Base-by-base conservation (phyloP, 2,329 filamentous ascomycete species). In the Calonectria crousiana region DNA sequence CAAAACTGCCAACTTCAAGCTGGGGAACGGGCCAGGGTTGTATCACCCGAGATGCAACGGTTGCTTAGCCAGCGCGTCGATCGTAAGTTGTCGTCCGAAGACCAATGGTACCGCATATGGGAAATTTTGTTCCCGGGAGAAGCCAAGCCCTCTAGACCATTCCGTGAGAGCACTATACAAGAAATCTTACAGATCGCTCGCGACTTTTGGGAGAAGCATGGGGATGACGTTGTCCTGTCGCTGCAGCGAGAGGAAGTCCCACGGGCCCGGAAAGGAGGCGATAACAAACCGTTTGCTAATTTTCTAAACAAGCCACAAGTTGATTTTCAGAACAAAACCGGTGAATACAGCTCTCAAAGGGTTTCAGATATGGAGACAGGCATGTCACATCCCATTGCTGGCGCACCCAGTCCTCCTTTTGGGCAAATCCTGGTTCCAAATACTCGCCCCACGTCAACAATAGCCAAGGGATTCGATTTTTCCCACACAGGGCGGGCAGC, bases 81-180 rank as follows among this genome's bases (percentile, higher is more conserved):
- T 20, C 62, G 69, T 3, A 71, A 62, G 6, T 34, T 73, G 3
- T 73, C 51, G 6, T 41, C 32, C 0, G 49, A 68, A 13, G 30
- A 75, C 9, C 74, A 78, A 36, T 78, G 76, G 76, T 60, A 74
- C 11, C 30, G 44, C 5, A 71, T 78, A 13, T 78, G 76, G 76
- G 41, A 72, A 4, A 69, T 74, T 28, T 44, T 78, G 2, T 78
- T 78, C 14, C 5, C 18, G 20, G 18, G 18, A 28, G n/a, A 32
- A 6, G 16, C 32, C 9, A 10, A 32, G 1, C 71, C 69, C 1
- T 14, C 38, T 0, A 70, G 62, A 34, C 66, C 72, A 1, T 74
- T 74, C 36, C 51, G 77, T 14, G 69, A 58, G 9, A 73, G 38
- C 9, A 34, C 66, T 2, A 52, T 74, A 14, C 66, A 71, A 8